phyloP scores from a whole-genome alignment of 257 asterid genomes.

The Nicotiana paniculata region DNA sequence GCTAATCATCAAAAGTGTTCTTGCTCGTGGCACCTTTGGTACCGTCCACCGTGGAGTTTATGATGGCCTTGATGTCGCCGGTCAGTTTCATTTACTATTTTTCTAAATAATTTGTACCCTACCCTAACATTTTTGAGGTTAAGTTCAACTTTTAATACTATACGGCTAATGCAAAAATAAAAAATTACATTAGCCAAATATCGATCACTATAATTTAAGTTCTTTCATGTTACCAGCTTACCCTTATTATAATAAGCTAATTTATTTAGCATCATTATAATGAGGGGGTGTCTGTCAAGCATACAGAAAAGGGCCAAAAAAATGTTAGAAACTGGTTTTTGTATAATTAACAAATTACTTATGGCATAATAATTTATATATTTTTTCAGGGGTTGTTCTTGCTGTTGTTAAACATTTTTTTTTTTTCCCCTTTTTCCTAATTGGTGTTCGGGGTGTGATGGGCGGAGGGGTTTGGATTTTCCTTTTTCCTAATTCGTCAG shows the following conservation, averaged over 20 bases:
- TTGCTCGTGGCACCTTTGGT: slow-evolving; percentile 89
- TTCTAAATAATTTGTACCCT: not conserved
- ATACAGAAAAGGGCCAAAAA: not conserved
- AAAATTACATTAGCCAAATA: too few species aligned
- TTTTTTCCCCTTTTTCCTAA: not conserved
- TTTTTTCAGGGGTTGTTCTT: not conserved
- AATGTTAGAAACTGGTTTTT: too few species aligned
- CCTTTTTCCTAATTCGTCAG: not conserved
- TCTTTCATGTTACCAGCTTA: too few species aligned
- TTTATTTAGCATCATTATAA: not conserved
- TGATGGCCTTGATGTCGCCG: slow-evolving; percentile 84
- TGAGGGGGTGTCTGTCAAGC: too few species aligned
- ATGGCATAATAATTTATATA: not conserved
- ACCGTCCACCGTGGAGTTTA: slow-evolving; percentile 85
- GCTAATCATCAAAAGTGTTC: slow-evolving; percentile 47
- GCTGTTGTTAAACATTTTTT: not conserved
- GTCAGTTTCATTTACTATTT: slow-evolving; percentile 31
- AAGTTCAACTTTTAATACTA: too few species aligned
- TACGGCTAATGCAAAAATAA: too few species aligned
- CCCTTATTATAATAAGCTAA: too few species aligned
- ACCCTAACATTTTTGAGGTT: not conserved
- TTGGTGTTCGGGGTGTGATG: not conserved
- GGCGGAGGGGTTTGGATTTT: slow-evolving; percentile 7
- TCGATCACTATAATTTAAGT: too few species aligned
- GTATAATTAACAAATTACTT: not conserved